These are phyloP conservation scores for Bombardia bombarda DNA, from an alignment of 495 filamentous ascomycete species.

Conservation along the genomic window DNA sequence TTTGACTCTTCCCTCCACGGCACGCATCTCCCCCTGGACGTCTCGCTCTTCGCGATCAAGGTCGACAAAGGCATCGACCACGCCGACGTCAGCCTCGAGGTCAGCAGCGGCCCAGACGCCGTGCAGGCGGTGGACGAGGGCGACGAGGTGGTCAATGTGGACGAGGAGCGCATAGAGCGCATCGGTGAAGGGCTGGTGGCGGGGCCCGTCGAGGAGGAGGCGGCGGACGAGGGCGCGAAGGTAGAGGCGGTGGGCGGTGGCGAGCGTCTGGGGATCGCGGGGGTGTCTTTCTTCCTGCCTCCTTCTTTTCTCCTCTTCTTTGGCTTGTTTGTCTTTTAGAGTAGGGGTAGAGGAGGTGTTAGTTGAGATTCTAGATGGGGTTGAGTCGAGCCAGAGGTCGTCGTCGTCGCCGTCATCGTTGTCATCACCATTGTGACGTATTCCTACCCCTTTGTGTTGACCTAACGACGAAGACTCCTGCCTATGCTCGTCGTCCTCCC, in stretches of 20 bases:
- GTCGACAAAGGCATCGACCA: conserved; percentile 64
- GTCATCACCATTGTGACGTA: background rate
- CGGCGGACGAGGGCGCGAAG: conserved; percentile 56
- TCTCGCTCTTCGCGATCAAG: conserved; percentile 60
- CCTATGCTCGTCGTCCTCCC: conserved; percentile 13
- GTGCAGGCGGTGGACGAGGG: conserved; percentile 63
- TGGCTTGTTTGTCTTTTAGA: too few relatives aligned
- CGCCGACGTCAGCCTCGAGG: conserved; percentile 69
- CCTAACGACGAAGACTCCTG: conserved; percentile 4
- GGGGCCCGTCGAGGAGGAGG: conserved; percentile 67
- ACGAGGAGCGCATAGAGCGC: conserved; percentile 62
- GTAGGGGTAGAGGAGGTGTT: conserved; percentile 30
- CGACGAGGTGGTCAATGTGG: conserved; percentile 68
- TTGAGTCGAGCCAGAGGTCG: conserved; percentile 21
- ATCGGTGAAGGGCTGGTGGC: conserved; percentile 59
- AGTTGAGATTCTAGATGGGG: conserved; percentile 48
- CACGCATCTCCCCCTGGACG: conserved; percentile 49
- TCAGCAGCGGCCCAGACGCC: conserved; percentile 64
- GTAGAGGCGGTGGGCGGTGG: conserved; percentile 68
- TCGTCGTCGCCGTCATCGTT: conserved; percentile 4
- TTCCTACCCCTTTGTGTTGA: background rate
- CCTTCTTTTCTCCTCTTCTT: conserved; percentile 1
- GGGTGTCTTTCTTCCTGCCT: conserved; percentile 12
- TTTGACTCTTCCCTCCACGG: conserved; percentile 45
- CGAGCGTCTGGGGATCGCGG: conserved; percentile 75